Evolutionary conservation across 768 basidiomycete genomes (phyloP), one percentile per base, ranked within the genome.

Genomic region (Naematelia aurantialba): DNA sequence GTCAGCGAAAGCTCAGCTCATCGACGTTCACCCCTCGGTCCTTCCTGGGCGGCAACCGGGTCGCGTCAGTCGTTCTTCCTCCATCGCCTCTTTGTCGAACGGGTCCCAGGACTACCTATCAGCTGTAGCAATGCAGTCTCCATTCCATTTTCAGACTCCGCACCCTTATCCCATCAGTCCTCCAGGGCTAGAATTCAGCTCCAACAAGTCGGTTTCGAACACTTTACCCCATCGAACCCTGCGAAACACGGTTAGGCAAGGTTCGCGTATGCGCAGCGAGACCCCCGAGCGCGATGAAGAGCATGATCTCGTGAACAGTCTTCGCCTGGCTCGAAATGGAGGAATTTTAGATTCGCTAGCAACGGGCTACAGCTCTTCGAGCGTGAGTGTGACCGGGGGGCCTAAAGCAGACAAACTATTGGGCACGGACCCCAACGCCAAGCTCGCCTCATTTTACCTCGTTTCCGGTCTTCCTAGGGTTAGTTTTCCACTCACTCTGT

Each of bases 381-480:
- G 25, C 3, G 25, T 52, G 29, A 52, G 52, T 22, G 52, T 52
- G n/a, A 42, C 39, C 5, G 27, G 44, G 19, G 24, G 44, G 19
- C 30, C 30, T 21, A 70, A 70, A 45, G 67, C 63, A 13, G 69
- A 73, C 42, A 66, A 70, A 51, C 49, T 73, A 45, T 31, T 72
- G 34, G 65, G 64, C 5, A 47, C 66, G 4, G 59, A 68, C 24
- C 46, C 60, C 8, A 55, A 65, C 52, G 68, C 62, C 19, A 70
- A 62, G 31, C 55, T 75, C 17, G 67, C 67, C 25, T 65, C 62
- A 2, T 34, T 73, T 5, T 75, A 73, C 55, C 57, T 75, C n/a
- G 67, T 70, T 21, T 69, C 68, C 21, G 73, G 73, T 21, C 45
- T 71, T 3, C 60, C 63, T 8, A 70, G 63, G 49, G 73, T 73